Percentiles rank a stretch among this genome's conserved stretches.
Evolutionary conservation across 1,284 basidiomycete genomes (phyloP).

Genomic region (Singerocomus rubriflavus): DNA sequence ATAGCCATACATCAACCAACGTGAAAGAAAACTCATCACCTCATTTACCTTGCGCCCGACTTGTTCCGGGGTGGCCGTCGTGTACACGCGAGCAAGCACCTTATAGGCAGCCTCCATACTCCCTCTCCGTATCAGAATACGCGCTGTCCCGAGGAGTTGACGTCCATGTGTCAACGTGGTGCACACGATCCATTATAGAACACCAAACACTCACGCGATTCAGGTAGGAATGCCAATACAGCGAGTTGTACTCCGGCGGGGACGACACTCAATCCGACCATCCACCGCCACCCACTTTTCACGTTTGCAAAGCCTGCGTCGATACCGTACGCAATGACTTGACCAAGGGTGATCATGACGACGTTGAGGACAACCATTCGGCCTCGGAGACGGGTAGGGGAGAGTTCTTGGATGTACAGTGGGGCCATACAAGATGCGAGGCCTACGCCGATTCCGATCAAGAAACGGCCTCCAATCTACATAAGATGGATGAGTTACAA

Average conservation of each 20-base stretch:
- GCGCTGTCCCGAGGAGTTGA: constrained; percentile 42
- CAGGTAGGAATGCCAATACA: constrained; percentile 66
- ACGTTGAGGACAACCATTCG: constrained; percentile 72
- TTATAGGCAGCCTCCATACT: constrained; percentile 45
- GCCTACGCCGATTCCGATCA: constrained; percentile 69
- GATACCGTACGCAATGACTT: constrained; percentile 76
- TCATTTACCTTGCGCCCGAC: constrained; percentile 58
- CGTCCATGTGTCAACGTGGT: not conserved
- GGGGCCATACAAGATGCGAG: constrained; percentile 79
- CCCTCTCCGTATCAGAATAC: constrained; percentile 64
- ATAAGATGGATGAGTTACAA: not conserved
- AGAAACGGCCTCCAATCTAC: constrained; percentile 70
- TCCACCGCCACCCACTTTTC: constrained; percentile 75
- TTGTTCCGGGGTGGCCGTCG: constrained; percentile 59
- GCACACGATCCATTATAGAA: not conserved
- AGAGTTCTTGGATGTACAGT: constrained; percentile 81
- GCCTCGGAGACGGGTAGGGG: constrained; percentile 72
- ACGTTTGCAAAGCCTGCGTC: constrained; percentile 69
- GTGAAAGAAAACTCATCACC: too few relatives aligned
- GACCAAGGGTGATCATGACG: constrained; percentile 67
- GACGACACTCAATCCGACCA: constrained; percentile 73
- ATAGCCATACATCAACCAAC: not conserved
- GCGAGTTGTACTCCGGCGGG: constrained; percentile 66
- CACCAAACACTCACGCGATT: constrained; percentile 58
- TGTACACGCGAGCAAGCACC: constrained; percentile 66